Percentiles rank a stretch among this genome's conserved stretches.
These are phyloP conservation scores for Apiotrichum mycotoxinovorans DNA, from an alignment of 1,284 basidiomycete species.

Conservation along the genomic window DNA sequence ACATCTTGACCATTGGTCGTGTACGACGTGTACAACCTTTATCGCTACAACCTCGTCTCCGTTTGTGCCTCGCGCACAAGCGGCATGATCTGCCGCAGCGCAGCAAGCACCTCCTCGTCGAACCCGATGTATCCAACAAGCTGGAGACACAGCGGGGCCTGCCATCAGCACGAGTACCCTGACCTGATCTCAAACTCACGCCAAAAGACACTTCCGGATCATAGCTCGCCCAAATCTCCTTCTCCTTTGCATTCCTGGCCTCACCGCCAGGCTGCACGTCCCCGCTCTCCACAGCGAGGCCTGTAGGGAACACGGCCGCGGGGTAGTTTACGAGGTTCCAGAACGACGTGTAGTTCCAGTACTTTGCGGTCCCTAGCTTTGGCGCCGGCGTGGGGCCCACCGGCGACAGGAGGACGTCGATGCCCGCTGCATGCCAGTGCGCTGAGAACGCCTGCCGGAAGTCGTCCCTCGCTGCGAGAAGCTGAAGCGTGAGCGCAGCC, in stretches of 20 bases:
- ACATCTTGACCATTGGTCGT: too few species aligned
- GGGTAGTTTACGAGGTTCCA: slow-evolving; percentile 68
- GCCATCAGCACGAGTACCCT: neutral
- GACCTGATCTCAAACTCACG: neutral
- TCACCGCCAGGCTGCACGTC: slow-evolving; percentile 19
- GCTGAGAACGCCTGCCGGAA: slow-evolving; percentile 28
- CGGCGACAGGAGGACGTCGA: slow-evolving; percentile 39
- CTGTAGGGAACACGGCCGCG: slow-evolving; percentile 61
- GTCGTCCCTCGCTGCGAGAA: slow-evolving; percentile 30
- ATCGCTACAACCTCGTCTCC: neutral
- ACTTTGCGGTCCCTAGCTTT: slow-evolving; percentile 21
- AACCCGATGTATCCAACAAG: slow-evolving; percentile 13
- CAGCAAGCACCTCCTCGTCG: slow-evolving; percentile 16
- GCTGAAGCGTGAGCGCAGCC: slow-evolving; percentile 4
- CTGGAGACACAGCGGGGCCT: slow-evolving; percentile 19
- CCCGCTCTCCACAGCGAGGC: slow-evolving; percentile 42
- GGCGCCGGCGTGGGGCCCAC: slow-evolving; percentile 28
- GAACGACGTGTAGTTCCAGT: slow-evolving; percentile 56
- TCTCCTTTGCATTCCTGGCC: neutral
- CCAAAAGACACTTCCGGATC: slow-evolving; percentile 5
- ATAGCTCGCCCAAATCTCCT: slow-evolving; percentile 27
- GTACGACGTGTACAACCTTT: neutral
- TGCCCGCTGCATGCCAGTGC: slow-evolving; percentile 25
- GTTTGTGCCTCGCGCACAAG: neutral
- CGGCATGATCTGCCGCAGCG: neutral